These are phyloP conservation scores for Yamadazyma akitaensis DNA, from an alignment of 805 yeast species.

Conservation along the genomic window DNA sequence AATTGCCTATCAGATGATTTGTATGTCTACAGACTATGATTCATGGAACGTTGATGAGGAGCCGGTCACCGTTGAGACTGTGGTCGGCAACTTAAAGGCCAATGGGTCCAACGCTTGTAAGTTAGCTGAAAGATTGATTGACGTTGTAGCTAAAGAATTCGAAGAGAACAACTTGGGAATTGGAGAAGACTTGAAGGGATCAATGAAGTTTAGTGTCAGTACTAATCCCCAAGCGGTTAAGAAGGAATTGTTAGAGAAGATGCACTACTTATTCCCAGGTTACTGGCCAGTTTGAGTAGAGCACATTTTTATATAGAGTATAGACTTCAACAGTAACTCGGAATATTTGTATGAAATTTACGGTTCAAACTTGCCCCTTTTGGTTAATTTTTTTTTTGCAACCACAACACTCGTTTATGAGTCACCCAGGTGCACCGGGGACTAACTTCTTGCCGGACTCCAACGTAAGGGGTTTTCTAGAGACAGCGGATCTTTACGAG, in stretches of 20 bases:
- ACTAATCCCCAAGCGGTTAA: constrained; percentile 74
- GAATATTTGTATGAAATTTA: too few relatives aligned
- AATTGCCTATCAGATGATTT: constrained; percentile 93
- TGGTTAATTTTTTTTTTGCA: too few relatives aligned
- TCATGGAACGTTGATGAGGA: constrained; percentile 97
- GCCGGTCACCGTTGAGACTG: constrained; percentile 97
- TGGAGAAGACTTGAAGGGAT: constrained; percentile 69
- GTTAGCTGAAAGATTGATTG: constrained; percentile 68
- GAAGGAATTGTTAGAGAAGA: constrained; percentile 67
- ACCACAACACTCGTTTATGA: too few relatives aligned
- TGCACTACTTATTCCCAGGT: constrained; percentile 88
- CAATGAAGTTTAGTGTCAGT: constrained; percentile 78
- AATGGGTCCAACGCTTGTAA: constrained; percentile 83
- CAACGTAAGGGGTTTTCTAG: too few relatives aligned
- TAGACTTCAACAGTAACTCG: neutral
- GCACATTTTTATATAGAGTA: constrained; percentile 3
- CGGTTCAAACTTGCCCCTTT: too few relatives aligned
- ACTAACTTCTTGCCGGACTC: too few relatives aligned
- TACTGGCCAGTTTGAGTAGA: constrained; percentile 58
- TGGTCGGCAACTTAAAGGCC: constrained; percentile 84
- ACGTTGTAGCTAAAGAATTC: constrained; percentile 60
- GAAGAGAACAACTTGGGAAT: constrained; percentile 48
- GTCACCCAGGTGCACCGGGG: too few relatives aligned
- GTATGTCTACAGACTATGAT: constrained; percentile 99
- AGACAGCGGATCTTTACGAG: too few relatives aligned